Evolutionary conservation across 2,329 filamentous ascomycete species (phyloP).

Genomic region (Scedosporium dehoogii): DNA sequence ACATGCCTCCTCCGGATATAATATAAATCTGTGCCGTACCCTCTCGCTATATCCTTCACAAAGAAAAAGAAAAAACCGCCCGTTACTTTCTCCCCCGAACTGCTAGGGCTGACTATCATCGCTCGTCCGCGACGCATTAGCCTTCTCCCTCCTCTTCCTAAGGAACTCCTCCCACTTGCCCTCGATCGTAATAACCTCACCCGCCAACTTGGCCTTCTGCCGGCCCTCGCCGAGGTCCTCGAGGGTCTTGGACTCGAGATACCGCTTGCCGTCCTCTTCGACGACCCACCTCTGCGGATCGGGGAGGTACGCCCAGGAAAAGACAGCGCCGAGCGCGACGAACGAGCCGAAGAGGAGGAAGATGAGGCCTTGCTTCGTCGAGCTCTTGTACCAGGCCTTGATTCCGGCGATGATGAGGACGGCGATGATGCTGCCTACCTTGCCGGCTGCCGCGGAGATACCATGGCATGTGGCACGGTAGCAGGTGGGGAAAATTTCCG

Average conservation of each 20-base stretch:
- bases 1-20: too few species aligned
- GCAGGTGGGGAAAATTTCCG: conserved; percentile 54
- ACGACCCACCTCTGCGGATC: conserved; percentile 31
- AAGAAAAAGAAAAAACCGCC: background rate
- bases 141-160: conserved; percentile 2
- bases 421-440: conserved; percentile 45
- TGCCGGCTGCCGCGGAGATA: conserved; percentile 50
- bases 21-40: too few species aligned
- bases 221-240: conserved; percentile 41
- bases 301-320: conserved; percentile 42
- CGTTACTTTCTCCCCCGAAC: background rate
- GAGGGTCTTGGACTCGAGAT: conserved; percentile 35
- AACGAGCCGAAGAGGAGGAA: conserved; percentile 41
- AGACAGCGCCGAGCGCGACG: conserved; percentile 37
- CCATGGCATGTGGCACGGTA: conserved; percentile 54
- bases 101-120: background rate
- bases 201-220: conserved; percentile 30
- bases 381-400: conserved; percentile 30
- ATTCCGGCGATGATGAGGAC: conserved; percentile 40
- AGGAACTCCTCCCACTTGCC: conserved; percentile 28
- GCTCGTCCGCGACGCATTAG: background rate
- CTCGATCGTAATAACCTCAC: conserved; percentile 32
- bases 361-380: conserved; percentile 35
- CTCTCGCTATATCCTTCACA: background rate
- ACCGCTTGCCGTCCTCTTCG: conserved; percentile 23